A percentile compares a stretch with the other conserved stretches of the same genome.
Evolutionary conservation across 208 protist genomes (phyloP).

Genomic region (Acanthamoeba divionensis): DNA sequence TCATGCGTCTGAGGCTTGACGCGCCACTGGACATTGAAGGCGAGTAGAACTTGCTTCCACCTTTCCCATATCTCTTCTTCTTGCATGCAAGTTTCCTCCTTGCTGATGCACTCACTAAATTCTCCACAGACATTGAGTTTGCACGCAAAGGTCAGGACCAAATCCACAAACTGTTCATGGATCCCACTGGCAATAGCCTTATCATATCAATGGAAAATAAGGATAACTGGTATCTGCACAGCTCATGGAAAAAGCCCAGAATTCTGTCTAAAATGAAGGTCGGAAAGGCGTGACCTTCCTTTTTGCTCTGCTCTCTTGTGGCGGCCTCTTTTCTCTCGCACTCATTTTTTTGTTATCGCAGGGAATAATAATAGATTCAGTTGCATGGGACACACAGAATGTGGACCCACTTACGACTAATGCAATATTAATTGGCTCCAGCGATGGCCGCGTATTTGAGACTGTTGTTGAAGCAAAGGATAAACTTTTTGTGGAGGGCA

Average conservation of each 20-base stretch:
- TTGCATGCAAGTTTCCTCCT: not conserved
- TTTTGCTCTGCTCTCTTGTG: not conserved
- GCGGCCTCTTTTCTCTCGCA: not conserved
- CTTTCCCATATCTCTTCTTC: not conserved
- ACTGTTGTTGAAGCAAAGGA: conserved; percentile 65
- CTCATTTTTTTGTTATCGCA: conserved; percentile 41
- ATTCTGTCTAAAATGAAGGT: conserved; percentile 65
- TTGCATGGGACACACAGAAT: conserved; percentile 74
- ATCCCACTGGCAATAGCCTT: conserved; percentile 77
- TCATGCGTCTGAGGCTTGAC: conserved; percentile 7
- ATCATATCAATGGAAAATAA: conserved; percentile 75
- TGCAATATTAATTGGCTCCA: conserved; percentile 75
- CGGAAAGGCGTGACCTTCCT: not conserved
- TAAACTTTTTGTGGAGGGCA: conserved; percentile 43
- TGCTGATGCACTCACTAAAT: not conserved
- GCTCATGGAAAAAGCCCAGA: conserved; percentile 68
- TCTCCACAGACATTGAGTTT: conserved; percentile 4
- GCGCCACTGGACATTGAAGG: not conserved
- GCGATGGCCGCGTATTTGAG: conserved; percentile 76
- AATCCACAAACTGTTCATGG: conserved; percentile 70
- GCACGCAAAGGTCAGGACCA: not conserved
- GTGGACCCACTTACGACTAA: conserved; percentile 36
- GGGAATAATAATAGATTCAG: conserved; percentile 73
- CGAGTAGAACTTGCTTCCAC: no score
- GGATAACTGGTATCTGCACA: conserved; percentile 79